Percentiles rank a stretch among this genome's conserved stretches.
phyloP scores from a whole-genome alignment of 371 early-diverging fungal genomes.

The Funneliformis caledonium region DNA sequence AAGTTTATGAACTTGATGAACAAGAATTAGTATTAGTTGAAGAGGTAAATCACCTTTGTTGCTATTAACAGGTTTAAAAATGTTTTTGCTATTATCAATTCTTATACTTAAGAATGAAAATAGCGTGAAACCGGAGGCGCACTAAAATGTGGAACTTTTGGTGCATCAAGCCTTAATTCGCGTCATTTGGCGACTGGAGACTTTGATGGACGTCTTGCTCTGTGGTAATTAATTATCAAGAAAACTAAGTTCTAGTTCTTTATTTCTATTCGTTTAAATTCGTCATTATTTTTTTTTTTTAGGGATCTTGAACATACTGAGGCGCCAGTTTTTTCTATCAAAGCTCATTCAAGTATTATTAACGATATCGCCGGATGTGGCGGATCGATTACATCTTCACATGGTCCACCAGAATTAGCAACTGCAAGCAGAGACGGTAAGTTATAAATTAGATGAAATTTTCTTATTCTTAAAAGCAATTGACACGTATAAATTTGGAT shows the following conservation, averaged over 20 bases:
- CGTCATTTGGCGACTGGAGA: background rate
- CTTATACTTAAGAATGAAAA: background rate
- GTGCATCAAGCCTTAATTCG: background rate
- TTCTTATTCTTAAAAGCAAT: background rate
- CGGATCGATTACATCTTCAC: background rate
- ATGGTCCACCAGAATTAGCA: background rate
- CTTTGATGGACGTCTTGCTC: background rate
- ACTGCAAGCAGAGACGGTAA: slow-evolving; percentile 1
- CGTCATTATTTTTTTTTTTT: background rate
- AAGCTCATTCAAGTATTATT: background rate
- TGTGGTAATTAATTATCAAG: background rate
- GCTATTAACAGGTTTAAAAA: too few species aligned
- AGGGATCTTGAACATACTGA: background rate
- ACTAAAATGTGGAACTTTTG: background rate
- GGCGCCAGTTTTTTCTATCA: background rate
- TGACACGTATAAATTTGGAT: background rate
- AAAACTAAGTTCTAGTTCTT: background rate
- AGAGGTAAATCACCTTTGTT: background rate
- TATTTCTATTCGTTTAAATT: background rate
- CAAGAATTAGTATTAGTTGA: background rate
- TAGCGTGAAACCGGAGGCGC: background rate
- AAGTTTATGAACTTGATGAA: background rate
- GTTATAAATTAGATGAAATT: background rate
- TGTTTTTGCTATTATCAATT: background rate
- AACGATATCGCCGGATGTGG: background rate